These are phyloP conservation scores for Neonectria faginata DNA, from an alignment of 2,329 filamentous ascomycete genomes.

Conservation along the genomic window DNA sequence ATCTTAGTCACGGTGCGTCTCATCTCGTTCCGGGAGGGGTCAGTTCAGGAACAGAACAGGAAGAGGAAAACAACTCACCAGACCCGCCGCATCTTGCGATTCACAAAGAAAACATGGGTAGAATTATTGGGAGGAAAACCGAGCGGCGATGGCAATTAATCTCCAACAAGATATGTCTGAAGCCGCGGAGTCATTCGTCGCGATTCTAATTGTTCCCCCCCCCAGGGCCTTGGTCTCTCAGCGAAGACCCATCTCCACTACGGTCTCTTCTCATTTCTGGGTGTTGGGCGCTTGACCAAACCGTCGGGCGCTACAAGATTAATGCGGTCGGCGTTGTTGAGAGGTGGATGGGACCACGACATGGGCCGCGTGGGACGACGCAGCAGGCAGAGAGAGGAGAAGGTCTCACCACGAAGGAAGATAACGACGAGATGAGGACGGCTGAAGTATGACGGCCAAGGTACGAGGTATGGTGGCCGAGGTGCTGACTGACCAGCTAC, in stretches of 20 bases:
- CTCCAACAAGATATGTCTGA: slow-evolving; percentile 20
- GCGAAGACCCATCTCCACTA: slow-evolving; percentile 5
- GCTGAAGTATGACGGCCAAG: not conserved
- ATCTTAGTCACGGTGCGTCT: not conserved
- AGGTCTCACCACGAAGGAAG: not conserved
- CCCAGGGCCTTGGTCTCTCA: slow-evolving; percentile 11
- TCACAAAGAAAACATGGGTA: not conserved
- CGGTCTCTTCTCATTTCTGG: not conserved
- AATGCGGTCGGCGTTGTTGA: slow-evolving; percentile 14
- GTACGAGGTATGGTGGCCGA: no score
- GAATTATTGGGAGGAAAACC: slow-evolving; percentile 18
- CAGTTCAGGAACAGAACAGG: slow-evolving; percentile 11
- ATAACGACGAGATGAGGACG: not conserved
- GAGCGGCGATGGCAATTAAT: not conserved
- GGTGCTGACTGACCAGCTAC: no score
- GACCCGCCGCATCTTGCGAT: slow-evolving; percentile 7
- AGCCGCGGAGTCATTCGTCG: not conserved
- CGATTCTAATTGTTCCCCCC: not conserved
- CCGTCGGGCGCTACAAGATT: slow-evolving; percentile 19
- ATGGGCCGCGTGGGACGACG: slow-evolving; percentile 12
- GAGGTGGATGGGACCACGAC: slow-evolving; percentile 1
- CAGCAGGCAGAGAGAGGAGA: not conserved
- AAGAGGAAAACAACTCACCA: slow-evolving; percentile 1
- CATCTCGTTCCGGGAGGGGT: slow-evolving; percentile 9
- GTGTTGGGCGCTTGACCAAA: slow-evolving; percentile 25